Evolutionary conservation across 257 asterid genomes (phyloP), one percentile per base, ranked within the genome.

Genomic region (Ilex asprella): DNA sequence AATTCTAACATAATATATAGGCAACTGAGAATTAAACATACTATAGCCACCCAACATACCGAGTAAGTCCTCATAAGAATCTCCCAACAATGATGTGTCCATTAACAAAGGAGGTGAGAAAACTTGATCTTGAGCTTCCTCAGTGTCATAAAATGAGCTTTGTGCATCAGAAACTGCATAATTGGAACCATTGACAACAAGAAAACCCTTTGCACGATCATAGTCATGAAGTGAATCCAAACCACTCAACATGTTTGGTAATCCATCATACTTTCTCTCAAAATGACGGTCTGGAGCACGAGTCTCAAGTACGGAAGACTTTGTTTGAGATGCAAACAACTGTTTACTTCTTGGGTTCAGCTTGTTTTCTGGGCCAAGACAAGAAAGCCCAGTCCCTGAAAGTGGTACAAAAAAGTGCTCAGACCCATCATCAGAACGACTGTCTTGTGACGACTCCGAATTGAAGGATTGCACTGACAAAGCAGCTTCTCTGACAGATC

Each of bases 401-500:
- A 85, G 77, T 1, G 97, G 94, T 62, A 87, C 88, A 76, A 89
- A 93, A 82, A 72, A 85, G 82, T 93, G 99, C 76, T 85, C 97
- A 15, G 88, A 83, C 76, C 89, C 75, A 70, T 89, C 96, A 82
- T 85, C 89, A 75, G 94, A 84, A 66, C 79, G 94, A 71, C 88
- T 85, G 66, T 85, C 99, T 60, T 71, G 91, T 54, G 96, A 89
- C 66, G 91, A 81, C 52, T 83, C 97, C 49, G 64, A 63, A 79
- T 79, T 76, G 79, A 78, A 68, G 27, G 78, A 59, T 74, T 74
- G 86, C 62, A 84, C 78, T 58, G 79, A 66, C 69, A 86, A 93
- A 65, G 96, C 99, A 76, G 99, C 97, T 83, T 84, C 95, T 78
- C 99, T 80, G 65, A 92, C 97, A 59, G 97, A 85, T 83, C 91